phyloP scores from a whole-genome alignment of 352 stramenopile species.

The Pythium phragmiticola region DNA sequence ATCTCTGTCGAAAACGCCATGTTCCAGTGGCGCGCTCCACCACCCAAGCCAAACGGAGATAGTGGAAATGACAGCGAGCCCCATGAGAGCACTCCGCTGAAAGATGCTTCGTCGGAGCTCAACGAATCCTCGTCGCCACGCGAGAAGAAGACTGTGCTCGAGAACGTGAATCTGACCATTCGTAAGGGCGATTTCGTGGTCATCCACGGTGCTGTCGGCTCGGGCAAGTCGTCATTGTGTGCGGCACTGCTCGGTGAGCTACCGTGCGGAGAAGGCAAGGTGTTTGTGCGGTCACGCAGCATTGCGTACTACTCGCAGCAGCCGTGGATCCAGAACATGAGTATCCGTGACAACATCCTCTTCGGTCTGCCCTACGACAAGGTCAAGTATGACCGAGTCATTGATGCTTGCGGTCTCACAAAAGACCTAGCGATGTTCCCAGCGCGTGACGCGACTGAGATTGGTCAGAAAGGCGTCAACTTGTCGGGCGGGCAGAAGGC shows the following conservation, averaged over 20 bases:
- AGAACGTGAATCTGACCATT: constrained; percentile 42
- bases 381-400: constrained; percentile 46
- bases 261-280: constrained; percentile 36
- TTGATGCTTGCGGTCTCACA: constrained; percentile 63
- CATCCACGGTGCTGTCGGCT: constrained; percentile 41
- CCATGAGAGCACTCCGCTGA: not conserved
- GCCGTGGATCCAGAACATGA: constrained; percentile 94
- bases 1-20: constrained; percentile 5
- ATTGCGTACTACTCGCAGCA: constrained; percentile 80
- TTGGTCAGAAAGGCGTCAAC: constrained; percentile 95
- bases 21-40: constrained; percentile 1
- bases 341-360: constrained; percentile 93
- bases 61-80: not conserved
- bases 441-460: constrained; percentile 90
- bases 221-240: constrained; percentile 50
- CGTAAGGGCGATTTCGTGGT: constrained; percentile 45
- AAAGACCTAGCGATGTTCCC: constrained; percentile 88
- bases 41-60: not conserved
- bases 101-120: not conserved
- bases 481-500: constrained; percentile 93
- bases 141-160: not conserved
- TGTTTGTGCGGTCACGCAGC: constrained; percentile 32
- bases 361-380: constrained; percentile 75
- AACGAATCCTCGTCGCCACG: constrained; percentile 15
- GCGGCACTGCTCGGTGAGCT: constrained; percentile 73